phyloP scores from a whole-genome alignment of 352 stramenopile species.

The Phytophthora aleatoria region DNA sequence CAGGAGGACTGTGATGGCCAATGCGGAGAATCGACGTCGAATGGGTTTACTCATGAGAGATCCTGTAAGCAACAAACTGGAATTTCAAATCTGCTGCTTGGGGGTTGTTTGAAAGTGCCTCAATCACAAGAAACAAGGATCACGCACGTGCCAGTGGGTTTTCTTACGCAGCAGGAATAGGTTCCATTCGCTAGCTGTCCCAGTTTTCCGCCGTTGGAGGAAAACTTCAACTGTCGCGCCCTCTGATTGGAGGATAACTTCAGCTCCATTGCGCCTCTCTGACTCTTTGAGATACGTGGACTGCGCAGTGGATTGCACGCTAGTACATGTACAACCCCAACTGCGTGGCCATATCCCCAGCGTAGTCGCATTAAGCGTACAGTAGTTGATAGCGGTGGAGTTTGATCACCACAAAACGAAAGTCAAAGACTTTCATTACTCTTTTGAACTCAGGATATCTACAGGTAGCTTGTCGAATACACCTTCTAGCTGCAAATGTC shows the following conservation, averaged over 20 bases:
- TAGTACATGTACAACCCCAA: too few relatives aligned
- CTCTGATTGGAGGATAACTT: not conserved
- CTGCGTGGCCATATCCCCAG: too few relatives aligned
- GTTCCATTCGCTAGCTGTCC: not conserved
- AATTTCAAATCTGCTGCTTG: not conserved
- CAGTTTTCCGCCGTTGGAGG: constrained; percentile 30
- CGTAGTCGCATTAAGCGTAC: too few relatives aligned
- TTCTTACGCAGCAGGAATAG: constrained; percentile 21
- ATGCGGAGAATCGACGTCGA: not conserved
- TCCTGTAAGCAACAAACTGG: not conserved
- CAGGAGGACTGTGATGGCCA: constrained; percentile 6
- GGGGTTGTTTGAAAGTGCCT: constrained; percentile 14
- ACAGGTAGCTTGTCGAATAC: not conserved
- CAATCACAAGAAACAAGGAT: constrained; percentile 1
- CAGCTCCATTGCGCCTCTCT: too few relatives aligned
- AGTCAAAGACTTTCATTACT: constrained; percentile 4
- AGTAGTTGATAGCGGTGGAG: too few relatives aligned
- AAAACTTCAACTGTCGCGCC: constrained; percentile 7
- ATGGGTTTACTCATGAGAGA: constrained; percentile 2
- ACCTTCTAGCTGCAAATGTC: constrained; percentile 44
- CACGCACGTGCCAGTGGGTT: constrained; percentile 6
- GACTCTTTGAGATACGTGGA: too few relatives aligned
- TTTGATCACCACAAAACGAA: not conserved
- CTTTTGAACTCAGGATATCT: not conserved
- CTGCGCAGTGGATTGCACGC: too few relatives aligned